Evolutionary conservation across 2,329 filamentous ascomycete genomes (phyloP).

Genomic region (Colletotrichum paranaense): DNA sequence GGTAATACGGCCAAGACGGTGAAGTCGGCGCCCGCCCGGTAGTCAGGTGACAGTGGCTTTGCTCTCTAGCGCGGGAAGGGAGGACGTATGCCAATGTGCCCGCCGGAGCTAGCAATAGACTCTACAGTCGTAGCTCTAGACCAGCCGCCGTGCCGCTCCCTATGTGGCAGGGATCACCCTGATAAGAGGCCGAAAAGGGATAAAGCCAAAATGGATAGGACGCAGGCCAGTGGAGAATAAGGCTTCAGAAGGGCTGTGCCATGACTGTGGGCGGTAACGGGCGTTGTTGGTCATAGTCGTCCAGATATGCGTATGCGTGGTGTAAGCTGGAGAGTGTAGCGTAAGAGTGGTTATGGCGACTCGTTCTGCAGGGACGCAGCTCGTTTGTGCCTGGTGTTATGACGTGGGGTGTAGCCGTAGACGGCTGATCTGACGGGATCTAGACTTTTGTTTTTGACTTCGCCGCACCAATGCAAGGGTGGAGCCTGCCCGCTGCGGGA

Average conservation of each 20-base stretch:
- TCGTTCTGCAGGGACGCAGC: slow-evolving; percentile 26
- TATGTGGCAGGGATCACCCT: slow-evolving; percentile 17
- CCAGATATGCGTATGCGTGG: slow-evolving; percentile 2
- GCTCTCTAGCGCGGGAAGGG: slow-evolving; percentile 22
- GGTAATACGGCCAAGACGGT: slow-evolving; percentile 8
- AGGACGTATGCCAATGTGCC: slow-evolving; percentile 16
- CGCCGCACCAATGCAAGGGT: slow-evolving; percentile 34
- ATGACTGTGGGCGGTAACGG: slow-evolving; percentile 10
- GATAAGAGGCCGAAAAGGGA: slow-evolving; percentile 8
- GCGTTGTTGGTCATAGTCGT: slow-evolving; percentile 20
- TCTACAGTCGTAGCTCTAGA: neutral
- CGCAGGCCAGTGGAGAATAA: slow-evolving; percentile 10
- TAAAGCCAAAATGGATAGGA: slow-evolving; percentile 16
- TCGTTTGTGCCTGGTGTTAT: slow-evolving; percentile 29
- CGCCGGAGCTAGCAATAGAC: neutral
- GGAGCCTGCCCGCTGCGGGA: slow-evolving; percentile 24
- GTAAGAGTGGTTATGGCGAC: neutral
- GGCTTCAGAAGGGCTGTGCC: slow-evolving; percentile 20
- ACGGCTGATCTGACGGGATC: slow-evolving; percentile 24
- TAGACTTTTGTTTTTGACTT: slow-evolving; percentile 27
- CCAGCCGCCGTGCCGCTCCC: slow-evolving; percentile 1
- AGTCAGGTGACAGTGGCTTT: slow-evolving; percentile 30
- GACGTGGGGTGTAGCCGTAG: slow-evolving; percentile 23
- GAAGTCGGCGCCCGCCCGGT: slow-evolving; percentile 16
- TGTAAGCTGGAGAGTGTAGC: neutral